Base-by-base conservation (phyloP, 2,329 filamentous ascomycete genomes). In the Paecilomyces fulvus region DNA sequence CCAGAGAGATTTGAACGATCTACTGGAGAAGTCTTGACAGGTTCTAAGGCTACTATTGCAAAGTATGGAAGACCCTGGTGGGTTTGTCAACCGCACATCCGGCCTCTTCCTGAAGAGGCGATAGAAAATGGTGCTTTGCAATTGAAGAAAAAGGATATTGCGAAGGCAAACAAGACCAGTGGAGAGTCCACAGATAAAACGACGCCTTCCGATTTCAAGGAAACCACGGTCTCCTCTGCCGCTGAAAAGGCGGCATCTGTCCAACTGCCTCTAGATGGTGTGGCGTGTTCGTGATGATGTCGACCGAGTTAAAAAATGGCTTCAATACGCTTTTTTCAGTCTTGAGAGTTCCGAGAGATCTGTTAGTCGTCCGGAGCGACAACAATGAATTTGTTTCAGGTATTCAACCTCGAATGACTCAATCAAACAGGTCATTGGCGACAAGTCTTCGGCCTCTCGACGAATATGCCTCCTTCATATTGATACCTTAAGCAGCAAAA, bases 21-120 rank as follows among this genome's bases (percentile, higher is more conserved):
- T 2, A 63, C 68, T 43, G 67, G 68, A 11, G 71, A 70, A 9
- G 61, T 51, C 53, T 49, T 73, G 57, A 63, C 71, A 69, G 67
- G 67, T 74, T 84, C 73, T 4, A 71, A 75, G 17, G 84, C 82
- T 8, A 85, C 88, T 0, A 84, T 94, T 25, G 83, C 81, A 55
- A 78, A 83, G 58, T 95, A 90, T 67, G 87, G 85, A 69, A 77
- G 90, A 61, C 92, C 92, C 1, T 96, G 86, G 83, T 96, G 90
- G 90, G 81, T 96, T 3, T 90, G 86, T 54, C 92, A 97, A 75
- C 87, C 92, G 3, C 89, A 95, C 65, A 82, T 96, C 6, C 79
- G 92, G 56, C 92, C 91, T 46, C 71, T 96, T 65, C 94, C 94
- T 0, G 88, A 88, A 63, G 92, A 97, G 75, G 94, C 94, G 2